A percentile compares a stretch with the other conserved stretches of the same genome.
These are phyloP conservation scores for Penicillium ochrochloron DNA, from an alignment of 495 filamentous ascomycete genomes.

Conservation along the genomic window DNA sequence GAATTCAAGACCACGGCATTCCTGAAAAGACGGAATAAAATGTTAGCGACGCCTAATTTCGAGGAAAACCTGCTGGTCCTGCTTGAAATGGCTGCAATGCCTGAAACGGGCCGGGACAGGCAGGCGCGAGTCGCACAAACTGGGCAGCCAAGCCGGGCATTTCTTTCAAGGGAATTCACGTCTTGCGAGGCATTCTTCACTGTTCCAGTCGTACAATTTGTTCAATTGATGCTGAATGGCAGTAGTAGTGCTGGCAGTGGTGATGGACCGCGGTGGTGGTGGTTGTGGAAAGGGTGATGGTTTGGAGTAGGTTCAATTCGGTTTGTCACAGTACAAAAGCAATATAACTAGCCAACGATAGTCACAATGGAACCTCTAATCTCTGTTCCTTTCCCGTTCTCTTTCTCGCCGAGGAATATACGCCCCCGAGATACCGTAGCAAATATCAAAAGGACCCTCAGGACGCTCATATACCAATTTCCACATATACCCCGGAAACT, in stretches of 20 bases:
- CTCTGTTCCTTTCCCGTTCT: too few species aligned
- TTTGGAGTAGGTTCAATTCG: too few species aligned
- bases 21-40: neutral
- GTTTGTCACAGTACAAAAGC: too few species aligned
- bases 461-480: too few species aligned
- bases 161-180: neutral
- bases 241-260: neutral
- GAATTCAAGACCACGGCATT: neutral
- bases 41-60: constrained; percentile 3
- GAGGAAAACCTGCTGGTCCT: neutral
- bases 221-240: neutral
- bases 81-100: constrained; percentile 10
- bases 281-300: neutral
- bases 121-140: constrained; percentile 7
- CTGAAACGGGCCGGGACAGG: constrained; percentile 37
- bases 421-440: too few species aligned
- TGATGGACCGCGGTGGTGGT: neutral
- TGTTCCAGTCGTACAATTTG: neutral
- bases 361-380: too few species aligned
- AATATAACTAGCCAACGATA: neutral
- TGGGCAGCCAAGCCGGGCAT: neutral
- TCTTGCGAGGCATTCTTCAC: neutral
- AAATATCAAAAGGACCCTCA: too few species aligned
- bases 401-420: too few species aligned
- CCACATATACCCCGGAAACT: too few species aligned